Conservation (phyloP, 2,329 filamentous ascomycete species). For the Colletotrichum scovillei region DNA sequence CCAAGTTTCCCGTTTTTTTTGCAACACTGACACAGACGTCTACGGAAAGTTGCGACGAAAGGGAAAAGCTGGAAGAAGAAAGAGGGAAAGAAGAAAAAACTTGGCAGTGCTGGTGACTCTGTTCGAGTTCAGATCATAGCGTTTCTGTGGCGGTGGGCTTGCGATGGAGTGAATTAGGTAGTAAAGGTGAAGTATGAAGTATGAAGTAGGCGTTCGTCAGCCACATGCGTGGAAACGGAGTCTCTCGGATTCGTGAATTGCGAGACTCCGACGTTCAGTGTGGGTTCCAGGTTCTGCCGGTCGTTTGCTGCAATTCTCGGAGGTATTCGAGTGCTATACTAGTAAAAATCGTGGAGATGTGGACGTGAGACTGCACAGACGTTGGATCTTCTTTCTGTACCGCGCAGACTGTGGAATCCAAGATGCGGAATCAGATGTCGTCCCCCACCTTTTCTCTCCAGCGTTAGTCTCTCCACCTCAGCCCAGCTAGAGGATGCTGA, state of each 20-base stretch:
- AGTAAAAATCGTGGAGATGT: neutral
- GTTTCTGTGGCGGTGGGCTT: neutral
- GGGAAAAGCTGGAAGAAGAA: too few relatives aligned
- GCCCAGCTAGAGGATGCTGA: neutral
- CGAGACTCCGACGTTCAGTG: neutral
- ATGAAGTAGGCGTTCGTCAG: neutral
- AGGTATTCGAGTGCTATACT: neutral
- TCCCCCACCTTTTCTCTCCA: neutral
- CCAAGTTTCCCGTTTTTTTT: neutral
- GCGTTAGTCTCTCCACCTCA: neutral
- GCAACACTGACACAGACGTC: conserved; percentile 3
- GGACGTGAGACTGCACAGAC: neutral
- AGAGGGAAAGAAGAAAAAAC: neutral
- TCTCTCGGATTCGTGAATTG: neutral
- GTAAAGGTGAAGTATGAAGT: neutral
- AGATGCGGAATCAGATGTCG: neutral
- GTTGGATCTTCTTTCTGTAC: neutral
- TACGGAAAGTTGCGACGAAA: neutral
- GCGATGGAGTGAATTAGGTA: neutral
- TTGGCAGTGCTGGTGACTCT: neutral
- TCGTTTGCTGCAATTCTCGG: neutral
- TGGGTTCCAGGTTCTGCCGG: neutral
- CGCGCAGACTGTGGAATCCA: neutral
- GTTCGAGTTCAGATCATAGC: neutral
- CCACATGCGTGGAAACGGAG: neutral